Base-by-base conservation (phyloP, 345 rosid species). In the Abelmoschus esculentus region DNA sequence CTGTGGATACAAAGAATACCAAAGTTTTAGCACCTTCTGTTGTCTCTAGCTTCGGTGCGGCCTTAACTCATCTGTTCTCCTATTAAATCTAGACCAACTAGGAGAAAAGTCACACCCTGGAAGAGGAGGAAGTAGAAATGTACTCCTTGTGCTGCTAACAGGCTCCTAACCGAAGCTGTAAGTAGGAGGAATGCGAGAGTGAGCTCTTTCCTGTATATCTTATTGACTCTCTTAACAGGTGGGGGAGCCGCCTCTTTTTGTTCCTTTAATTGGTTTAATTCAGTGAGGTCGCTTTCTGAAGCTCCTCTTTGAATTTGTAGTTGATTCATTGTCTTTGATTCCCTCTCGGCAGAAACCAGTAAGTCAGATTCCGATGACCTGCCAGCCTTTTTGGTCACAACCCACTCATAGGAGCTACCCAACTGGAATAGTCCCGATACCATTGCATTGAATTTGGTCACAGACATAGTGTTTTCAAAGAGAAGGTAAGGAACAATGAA, bases 391-490 rank as follows among this genome's bases (percentile, higher is more conserved):
- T 90, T 90, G 71, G 96, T 90, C 78, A 90, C 93, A 73, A 90
- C 80, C 96, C 96, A 90, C 75, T 90, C 96, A 13, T 90, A 90
- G 32, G 96, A 90, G 85, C 91, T 88, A 57, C 96, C 96, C 76
- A 90, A 38, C 76, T 90, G 87, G 82, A 86, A 90, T 40, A 90
- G 67, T 38, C 96, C 96, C 1, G 96, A 90, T 36, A 90, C 83
- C 96, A 90, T 90, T 1, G 96, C 96, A 47, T 86, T 88, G 82
- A 90, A 90, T 77, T 90, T 90, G 81, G 96, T 90, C 40, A 90
- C 96, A 0, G 96, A 90, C 96, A 90, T 90, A 68, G 96, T 90
- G 86, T 90, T 90, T 72, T 90, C 96, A 38, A 90, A 88, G 34
- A 90, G 80, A 61, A 90, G 96, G 82, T 90, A 90, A 75, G 96